Evolutionary conservation across 1,284 basidiomycete genomes (phyloP), one percentile per base, ranked within the genome.

Genomic region (Pseudozyma sp.): DNA sequence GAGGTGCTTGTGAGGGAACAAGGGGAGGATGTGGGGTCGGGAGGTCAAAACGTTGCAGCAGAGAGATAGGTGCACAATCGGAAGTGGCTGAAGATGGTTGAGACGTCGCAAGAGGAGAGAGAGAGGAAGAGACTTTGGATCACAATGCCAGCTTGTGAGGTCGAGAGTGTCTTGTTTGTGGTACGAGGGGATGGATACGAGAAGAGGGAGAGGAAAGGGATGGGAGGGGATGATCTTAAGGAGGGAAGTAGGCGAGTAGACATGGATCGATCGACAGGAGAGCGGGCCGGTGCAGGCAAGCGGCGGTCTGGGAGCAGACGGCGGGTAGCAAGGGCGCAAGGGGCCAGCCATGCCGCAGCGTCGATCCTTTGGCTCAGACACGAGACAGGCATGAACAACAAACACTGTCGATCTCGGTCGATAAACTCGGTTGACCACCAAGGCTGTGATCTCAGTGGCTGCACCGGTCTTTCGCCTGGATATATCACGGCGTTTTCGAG

Each of bases 111-210:
- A 54, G 19, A 54, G 19, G 39, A 50, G 46, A 33, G 47, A 30
- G 57, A 37, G 33, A 31, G 16, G 2, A n/a, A n/a, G n/a, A 39
- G 48, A 42, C 39, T 43, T 43, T 16, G 4, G 9, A 17, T 43
- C 51, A 54, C 66, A 58, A 62, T 16, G 34, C 66, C 66, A 54
- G 66, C 55, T 62, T 62, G 65, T 57, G 59, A 13, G 45, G 34
- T 54, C 24, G 46, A 42, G 37, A 43, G 17, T 19, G 31, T 7
- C 14, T 6, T 51, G 54, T 51, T 33, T 49, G 55, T 39, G 40
- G 29, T 19, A 19, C 29, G 17, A 40, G 42, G 56, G 14, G 39
- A 17, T 30, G 34, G 19, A 9, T 29, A 30, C 29, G 24, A 14
- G 47, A 31, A 34, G 31, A 48, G 30, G 39, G 37, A n/a, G 49